Conservation (phyloP, 2,329 filamentous ascomycete genomes). For the Camptophora hylomeconis region DNA sequence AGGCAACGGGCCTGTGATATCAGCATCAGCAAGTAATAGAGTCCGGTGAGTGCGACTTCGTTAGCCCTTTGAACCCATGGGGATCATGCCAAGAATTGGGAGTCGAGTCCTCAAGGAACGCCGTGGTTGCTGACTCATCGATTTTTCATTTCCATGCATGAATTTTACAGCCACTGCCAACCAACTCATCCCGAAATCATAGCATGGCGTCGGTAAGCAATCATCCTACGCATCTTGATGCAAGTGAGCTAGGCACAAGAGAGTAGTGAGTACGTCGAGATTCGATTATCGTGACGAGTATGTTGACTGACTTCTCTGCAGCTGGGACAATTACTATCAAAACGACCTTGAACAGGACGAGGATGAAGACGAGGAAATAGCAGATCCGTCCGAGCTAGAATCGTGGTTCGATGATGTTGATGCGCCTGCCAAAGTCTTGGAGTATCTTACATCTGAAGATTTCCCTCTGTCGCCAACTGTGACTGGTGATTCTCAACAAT, state of each 20-base stretch:
- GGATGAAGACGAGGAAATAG: constrained; percentile 44
- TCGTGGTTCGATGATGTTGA: constrained; percentile 94
- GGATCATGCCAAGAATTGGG: too few species aligned
- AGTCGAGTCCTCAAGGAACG: too few species aligned
- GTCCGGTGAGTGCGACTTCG: too few species aligned
- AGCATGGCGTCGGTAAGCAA: constrained; percentile 1
- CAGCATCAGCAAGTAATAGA: too few species aligned
- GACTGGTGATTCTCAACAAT: too few species aligned
- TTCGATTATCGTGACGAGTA: background rate
- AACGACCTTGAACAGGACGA: constrained; percentile 22
- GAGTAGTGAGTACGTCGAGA: constrained; percentile 55
- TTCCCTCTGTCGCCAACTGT: constrained; percentile 29
- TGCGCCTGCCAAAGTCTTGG: constrained; percentile 68
- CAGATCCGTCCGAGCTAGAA: constrained; percentile 58
- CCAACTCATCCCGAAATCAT: too few species aligned
- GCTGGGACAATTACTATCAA: constrained; percentile 49
- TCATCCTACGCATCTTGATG: constrained; percentile 54
- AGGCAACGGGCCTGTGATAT: too few species aligned
- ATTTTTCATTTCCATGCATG: too few species aligned
- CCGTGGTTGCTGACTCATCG: too few species aligned
- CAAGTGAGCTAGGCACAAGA: constrained; percentile 74
- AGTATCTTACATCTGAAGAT: constrained; percentile 45
- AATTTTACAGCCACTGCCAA: too few species aligned
- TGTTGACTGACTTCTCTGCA: constrained; percentile 22
- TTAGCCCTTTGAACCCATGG: too few species aligned